These are phyloP conservation scores for Corynespora cassiicola DNA, from an alignment of 2,329 filamentous ascomycete species.

Conservation along the genomic window DNA sequence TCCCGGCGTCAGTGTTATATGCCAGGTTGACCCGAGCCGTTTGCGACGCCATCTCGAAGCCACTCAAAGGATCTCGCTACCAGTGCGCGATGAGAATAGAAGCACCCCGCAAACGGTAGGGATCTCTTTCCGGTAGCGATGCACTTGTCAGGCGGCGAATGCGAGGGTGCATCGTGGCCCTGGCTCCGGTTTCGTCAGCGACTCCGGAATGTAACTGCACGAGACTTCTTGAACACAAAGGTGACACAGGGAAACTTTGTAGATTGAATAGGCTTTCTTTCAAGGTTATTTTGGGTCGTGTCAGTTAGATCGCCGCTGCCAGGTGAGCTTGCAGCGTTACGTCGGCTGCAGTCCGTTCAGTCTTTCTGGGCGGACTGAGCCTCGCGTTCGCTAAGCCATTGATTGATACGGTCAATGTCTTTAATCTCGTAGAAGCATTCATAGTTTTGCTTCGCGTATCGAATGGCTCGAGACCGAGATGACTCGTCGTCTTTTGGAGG, in stretches of 20 bases:
- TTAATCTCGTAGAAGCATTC: slow-evolving; percentile 27
- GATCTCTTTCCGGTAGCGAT: slow-evolving; percentile 22
- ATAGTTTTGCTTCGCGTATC: slow-evolving; percentile 28
- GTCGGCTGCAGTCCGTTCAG: too few species aligned
- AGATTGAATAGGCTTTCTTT: too few species aligned
- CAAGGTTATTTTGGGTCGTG: too few species aligned
- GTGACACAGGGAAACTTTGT: not conserved
- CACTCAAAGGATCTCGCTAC: slow-evolving; percentile 13
- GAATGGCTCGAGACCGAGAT: slow-evolving; percentile 24
- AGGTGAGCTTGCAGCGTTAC: too few species aligned
- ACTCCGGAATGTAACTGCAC: slow-evolving; percentile 27
- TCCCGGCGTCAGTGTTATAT: slow-evolving; percentile 15
- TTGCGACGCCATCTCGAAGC: slow-evolving; percentile 17
- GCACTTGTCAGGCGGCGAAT: slow-evolving; percentile 9
- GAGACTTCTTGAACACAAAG: slow-evolving; percentile 2
- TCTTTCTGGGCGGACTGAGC: not conserved
- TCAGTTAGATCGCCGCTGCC: too few species aligned
- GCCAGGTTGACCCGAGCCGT: slow-evolving; percentile 13
- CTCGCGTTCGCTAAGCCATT: slow-evolving; percentile 14
- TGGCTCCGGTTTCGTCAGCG: slow-evolving; percentile 21
- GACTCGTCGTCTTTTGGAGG: slow-evolving; percentile 19
- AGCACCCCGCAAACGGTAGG: slow-evolving; percentile 18
- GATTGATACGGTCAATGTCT: slow-evolving; percentile 22
- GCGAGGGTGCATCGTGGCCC: slow-evolving; percentile 6
- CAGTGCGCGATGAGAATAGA: slow-evolving; percentile 18